phyloP scores from a whole-genome alignment of 129 eudicot species.

The Centrapalus pauciflorus region DNA sequence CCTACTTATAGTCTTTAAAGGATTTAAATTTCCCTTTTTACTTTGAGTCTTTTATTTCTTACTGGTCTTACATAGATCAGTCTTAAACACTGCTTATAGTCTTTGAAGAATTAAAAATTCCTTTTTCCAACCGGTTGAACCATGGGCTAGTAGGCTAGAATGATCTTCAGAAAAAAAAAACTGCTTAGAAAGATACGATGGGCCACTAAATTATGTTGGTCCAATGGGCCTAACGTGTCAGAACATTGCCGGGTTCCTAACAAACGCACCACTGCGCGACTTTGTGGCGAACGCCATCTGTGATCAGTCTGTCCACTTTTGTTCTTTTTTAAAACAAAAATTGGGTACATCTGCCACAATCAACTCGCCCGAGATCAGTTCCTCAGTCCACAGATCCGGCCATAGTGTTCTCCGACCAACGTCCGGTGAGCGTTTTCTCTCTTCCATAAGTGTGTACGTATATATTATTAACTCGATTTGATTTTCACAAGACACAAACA shows the following conservation, averaged over 20 bases:
- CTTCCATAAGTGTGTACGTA: neutral
- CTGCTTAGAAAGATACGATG: too few species aligned
- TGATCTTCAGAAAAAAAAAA: too few species aligned
- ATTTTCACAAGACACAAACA: neutral
- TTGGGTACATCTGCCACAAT: conserved; percentile 1
- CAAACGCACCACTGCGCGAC: neutral
- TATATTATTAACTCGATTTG: neutral
- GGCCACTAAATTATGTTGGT: neutral
- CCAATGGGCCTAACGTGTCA: neutral
- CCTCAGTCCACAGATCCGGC: conserved; percentile 27
- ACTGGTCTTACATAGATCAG: too few species aligned
- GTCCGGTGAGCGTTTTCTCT: conserved; percentile 15
- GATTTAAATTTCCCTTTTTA: too few species aligned
- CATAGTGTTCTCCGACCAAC: conserved; percentile 15
- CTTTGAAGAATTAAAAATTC: too few species aligned
- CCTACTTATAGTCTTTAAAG: too few species aligned
- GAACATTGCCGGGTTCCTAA: neutral
- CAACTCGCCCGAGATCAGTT: conserved; percentile 24
- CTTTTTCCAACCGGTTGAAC: too few species aligned
- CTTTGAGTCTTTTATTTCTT: too few species aligned
- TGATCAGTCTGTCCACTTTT: neutral
- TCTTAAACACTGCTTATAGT: too few species aligned
- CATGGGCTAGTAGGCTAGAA: too few species aligned
- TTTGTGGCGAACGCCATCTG: neutral
- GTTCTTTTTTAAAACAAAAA: neutral